Evolutionary conservation across 495 filamentous ascomycete genomes (phyloP), one percentile per base, ranked within the genome.

Genomic region (Aspergillus steynii): DNA sequence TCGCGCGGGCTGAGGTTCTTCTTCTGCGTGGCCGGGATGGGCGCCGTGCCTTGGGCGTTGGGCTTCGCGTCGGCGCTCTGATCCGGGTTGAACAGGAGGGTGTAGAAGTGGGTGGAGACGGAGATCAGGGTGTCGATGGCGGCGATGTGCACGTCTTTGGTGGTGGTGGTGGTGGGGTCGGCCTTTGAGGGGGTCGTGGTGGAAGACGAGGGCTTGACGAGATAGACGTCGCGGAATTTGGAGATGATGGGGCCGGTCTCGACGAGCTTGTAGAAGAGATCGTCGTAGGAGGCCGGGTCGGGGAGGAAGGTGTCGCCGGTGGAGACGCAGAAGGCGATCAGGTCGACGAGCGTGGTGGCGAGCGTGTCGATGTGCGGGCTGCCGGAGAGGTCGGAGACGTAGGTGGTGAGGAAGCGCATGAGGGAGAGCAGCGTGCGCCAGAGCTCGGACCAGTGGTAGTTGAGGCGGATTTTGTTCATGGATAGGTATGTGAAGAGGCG

Each of bases 261-360:
- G 52, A 98, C 91, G 14, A 99, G 82, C 76, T 99, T 99, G 81
- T 99, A 99, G 76, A 99, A 96, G 10, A 99, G 82, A 68, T 98
- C 96, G 67, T 99, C 95, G 71, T 97, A 97, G 26, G 90, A 88
- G 45, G 89, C 82, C 26, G 92, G 86, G 58, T 89, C 91, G 0
- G 96, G 96, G n/a, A 98, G 86, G 75, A 98, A 97, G 7, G 88
- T 85, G 71, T 98, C 96, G 6, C 95, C 95, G 10, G 85, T 80
- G 5, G 90, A 93, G n/a, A 98, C 83, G 6, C 90, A 88, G 52
- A 97, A 85, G 14, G 90, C 91, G 31, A 99, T 75, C n/a, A 96
- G 79, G 67, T 94, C 90, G 29, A 94, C 87, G 10, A 97, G 85
- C 42, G 74, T 74, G 53, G 61, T 74, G 29, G 73, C 76, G 50